Evolutionary conservation across 1,139 yeast species (phyloP), one percentile per base, ranked within the genome.

Genomic region (Saccharomyces hybrid): DNA sequence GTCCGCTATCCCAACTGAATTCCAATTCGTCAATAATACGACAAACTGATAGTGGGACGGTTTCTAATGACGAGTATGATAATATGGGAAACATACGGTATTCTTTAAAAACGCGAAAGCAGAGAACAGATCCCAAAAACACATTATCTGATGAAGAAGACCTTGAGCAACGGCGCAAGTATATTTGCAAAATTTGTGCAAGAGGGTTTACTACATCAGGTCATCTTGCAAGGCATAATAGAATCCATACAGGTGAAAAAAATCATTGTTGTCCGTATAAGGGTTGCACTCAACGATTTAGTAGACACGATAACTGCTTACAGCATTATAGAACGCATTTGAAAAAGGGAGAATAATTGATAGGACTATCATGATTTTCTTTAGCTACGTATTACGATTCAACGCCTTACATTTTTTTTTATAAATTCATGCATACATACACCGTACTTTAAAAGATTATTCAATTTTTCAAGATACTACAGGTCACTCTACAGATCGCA

Each of bases 261-360:
- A 88, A 87, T 63, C 95, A 88, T 69, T 74, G 76, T 19, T 90
- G 97, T 70, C 96, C 96, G 0, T 82, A 80, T 73, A 86, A 86
- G 25, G 84, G 86, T 9, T 90, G 97, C 71, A 82, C 77, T 13
- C 95, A 96, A 26, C 74, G 90, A 52, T 90, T 90, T 69, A 90
- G 96, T 49, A 79, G 97, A 65, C 96, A 89, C 69, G 97, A 90
- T 70, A 90, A 90, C 69, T 89, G 97, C 71, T 86, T 88, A 85
- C 97, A 90, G 69, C 97, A 90, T 68, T 87, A 81, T 70, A 82
- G 89, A 67, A 88, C 96, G 3, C 97, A 89, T 68, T 52, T 67
- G 46, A 61, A 55, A 16, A 38, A 38, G 26, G 44, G 25, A 38
- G n/a, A 38, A 16, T 38, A 19, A 38, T 9, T 11, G 44, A 19